Base-by-base conservation (phyloP, 352 stramenopile genomes). In the Phytophthora podocarpi region DNA sequence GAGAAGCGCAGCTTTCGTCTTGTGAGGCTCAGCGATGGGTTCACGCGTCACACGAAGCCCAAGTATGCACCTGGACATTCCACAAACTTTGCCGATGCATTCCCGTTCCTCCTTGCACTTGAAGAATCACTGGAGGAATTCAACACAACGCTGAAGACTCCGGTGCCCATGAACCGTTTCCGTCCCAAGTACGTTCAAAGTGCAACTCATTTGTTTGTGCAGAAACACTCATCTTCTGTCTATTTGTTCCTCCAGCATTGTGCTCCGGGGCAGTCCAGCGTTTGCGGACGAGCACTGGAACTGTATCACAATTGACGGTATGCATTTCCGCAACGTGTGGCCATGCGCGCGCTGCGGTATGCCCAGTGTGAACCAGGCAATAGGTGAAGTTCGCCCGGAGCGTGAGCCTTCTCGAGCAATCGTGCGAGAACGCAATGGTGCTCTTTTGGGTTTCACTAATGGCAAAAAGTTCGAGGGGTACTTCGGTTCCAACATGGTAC, bases 281-380 rank as follows among this genome's bases (percentile, higher is more conserved):
- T 96, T 91, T 36, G 83, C 77, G 0, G 86, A 95, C 36, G 88
- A 96, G 49, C 41, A 71, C 16, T 96, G 85, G 85, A 84, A 84
- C 63, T 78, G 63, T 37, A 62, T 94, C 48, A 74, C 67, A 7
- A 86, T 91, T 51, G 70, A 66, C 3, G 67, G 60, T 0, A 31
- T 91, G 2, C 64, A 51, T 18, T 90, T 96, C 43, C 79, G 81
- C 27, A 92, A 93, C 28, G 78, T 91, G 18, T 84, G 87, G 32
- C 85, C 85, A 5, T 95, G 86, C 39, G 51, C 76, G 4, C 85
- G 88, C 9, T 96, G 88, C 57, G 82, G 72, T 30, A 75, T 96
- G 27, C 88, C 88, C 7, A 89, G 76, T 30, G 84, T 96, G 23
- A 69, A 95, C 50, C 88, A 81, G 35, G 67, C 50, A 5, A 95